Evolutionary conservation across 1,284 basidiomycete genomes (phyloP).

Genomic region (Stereum hirsutum): DNA sequence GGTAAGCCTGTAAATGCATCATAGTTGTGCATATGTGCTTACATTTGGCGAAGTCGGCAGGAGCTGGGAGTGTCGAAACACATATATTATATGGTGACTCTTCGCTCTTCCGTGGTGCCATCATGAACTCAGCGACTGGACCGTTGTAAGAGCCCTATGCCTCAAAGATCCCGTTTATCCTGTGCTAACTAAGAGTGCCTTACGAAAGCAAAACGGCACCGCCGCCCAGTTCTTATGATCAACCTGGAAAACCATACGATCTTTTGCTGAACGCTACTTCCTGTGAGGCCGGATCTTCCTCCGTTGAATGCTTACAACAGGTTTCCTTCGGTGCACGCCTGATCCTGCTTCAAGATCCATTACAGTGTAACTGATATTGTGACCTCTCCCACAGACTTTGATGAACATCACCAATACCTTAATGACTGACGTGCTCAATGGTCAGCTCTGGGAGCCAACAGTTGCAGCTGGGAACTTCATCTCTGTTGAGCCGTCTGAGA

Average conservation of each 20-base stretch:
- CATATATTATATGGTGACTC: not conserved
- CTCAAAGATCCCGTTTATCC: not conserved
- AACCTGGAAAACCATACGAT: not conserved
- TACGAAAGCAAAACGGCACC: not conserved
- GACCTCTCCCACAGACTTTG: conserved; percentile 27
- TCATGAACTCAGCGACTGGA: not conserved
- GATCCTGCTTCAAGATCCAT: no score
- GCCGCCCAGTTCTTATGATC: not conserved
- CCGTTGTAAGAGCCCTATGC: not conserved
- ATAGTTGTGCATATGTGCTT: no score
- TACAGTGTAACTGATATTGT: no score
- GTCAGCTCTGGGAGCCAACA: conserved; percentile 47
- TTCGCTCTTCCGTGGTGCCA: not conserved
- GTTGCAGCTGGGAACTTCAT: conserved; percentile 41
- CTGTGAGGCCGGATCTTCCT: not conserved
- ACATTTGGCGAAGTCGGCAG: not conserved
- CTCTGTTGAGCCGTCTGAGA: conserved; percentile 33
- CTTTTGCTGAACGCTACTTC: not conserved
- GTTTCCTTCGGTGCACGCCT: conserved; percentile 18
- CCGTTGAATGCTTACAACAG: not conserved
- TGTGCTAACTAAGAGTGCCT: not conserved
- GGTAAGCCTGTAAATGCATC: no score
- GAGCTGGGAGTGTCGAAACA: not conserved
- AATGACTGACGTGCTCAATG: conserved; percentile 34
- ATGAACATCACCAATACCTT: conserved; percentile 36